Percentiles rank a stretch among this genome's conserved stretches.
phyloP scores from a whole-genome alignment of 73 alveolate genomes.

The Uronychia binucleata region DNA sequence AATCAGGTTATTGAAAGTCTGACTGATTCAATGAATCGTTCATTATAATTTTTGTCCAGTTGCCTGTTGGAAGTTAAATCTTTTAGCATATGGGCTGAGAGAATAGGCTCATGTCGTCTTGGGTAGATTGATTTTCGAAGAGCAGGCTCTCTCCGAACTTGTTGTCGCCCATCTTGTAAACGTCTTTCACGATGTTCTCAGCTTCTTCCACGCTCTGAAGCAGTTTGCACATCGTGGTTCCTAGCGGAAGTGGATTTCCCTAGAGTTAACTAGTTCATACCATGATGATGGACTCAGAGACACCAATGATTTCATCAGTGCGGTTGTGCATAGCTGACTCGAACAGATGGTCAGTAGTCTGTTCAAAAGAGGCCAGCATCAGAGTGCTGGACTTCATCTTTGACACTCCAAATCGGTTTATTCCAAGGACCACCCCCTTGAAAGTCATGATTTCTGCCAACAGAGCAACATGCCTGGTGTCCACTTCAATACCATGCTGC shows the following conservation, averaged over 20 bases:
- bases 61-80: no score
- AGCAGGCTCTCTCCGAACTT: not conserved
- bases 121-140: not conserved
- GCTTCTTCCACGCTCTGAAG: not conserved
- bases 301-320: conserved; percentile 89
- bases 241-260: not conserved
- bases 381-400: conserved; percentile 94
- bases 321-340: conserved; percentile 91
- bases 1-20: no score
- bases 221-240: not conserved
- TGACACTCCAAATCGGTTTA: conserved; percentile 94
- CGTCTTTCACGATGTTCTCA: not conserved
- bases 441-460: conserved; percentile 96
- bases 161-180: not conserved
- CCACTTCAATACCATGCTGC: conserved; percentile 71
- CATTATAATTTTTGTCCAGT: no score
- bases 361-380: conserved; percentile 96
- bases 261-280: conserved; percentile 17
- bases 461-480: conserved; percentile 93
- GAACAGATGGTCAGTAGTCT: conserved; percentile 94
- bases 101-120: not conserved
- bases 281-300: conserved; percentile 94
- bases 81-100: not conserved
- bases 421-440: conserved; percentile 92
- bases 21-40: no score